Percentiles rank a stretch among this genome's conserved stretches.
These are phyloP conservation scores for Alternaria sp. DNA, from an alignment of 2,329 filamentous ascomycete genomes.

Conservation along the genomic window DNA sequence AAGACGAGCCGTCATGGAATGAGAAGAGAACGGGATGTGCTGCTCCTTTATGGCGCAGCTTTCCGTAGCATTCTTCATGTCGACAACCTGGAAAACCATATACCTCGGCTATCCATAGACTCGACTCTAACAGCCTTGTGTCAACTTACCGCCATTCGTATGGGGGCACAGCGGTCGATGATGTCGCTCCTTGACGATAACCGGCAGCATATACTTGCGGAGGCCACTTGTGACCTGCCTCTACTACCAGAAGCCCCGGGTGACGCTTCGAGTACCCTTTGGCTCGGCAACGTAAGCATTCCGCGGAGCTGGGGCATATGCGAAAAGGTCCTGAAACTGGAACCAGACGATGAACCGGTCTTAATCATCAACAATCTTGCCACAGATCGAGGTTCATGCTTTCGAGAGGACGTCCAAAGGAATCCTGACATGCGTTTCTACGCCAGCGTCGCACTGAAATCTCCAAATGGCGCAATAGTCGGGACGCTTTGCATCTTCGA, in stretches of 20 bases:
- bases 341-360: conserved; percentile 11
- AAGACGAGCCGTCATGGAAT: conserved; percentile 22
- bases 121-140: conserved; percentile 47
- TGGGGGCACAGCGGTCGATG: conserved; percentile 46
- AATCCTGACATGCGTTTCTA: conserved; percentile 32
- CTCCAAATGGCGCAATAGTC: conserved; percentile 34
- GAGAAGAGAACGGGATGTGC: conserved; percentile 41
- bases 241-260: conserved; percentile 26
- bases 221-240: conserved; percentile 46
- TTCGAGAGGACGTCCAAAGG: conserved; percentile 6
- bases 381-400: background rate
- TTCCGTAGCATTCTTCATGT: conserved; percentile 36
- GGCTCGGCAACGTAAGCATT: conserved; percentile 44
- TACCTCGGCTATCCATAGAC: conserved; percentile 36
- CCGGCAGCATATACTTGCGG: conserved; percentile 50
- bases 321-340: conserved; percentile 28
- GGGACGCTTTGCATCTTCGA: conserved; percentile 41
- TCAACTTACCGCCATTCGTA: conserved; percentile 48
- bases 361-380: conserved; percentile 26
- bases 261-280: conserved; percentile 26
- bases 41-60: conserved; percentile 37
- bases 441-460: conserved; percentile 40
- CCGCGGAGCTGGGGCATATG: conserved; percentile 41
- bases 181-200: conserved; percentile 50
- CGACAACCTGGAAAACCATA: conserved; percentile 24